Base-by-base conservation (phyloP, 2,329 filamentous ascomycete species). In the Penicillium concentricum region DNA sequence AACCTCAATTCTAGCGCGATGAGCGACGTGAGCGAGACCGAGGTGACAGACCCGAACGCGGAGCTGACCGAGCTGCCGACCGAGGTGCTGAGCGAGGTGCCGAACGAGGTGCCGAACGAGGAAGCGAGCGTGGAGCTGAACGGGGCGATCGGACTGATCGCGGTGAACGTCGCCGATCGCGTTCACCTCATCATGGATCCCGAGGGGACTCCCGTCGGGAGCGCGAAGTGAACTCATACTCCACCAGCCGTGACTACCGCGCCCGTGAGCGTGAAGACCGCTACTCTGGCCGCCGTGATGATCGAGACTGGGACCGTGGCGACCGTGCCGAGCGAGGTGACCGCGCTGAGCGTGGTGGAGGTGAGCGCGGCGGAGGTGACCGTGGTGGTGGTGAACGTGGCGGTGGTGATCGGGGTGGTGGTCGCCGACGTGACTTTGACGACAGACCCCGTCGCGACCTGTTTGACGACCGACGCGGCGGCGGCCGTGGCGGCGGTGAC, bases 261-360 rank as follows among this genome's bases (percentile, higher is more conserved):
- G 93, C 96, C 73, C 84, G 93, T 61, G 93, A 97, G 78, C 89
- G 93, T 60, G 93, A 97, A 76, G 93, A 97, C 67, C 85, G 92
- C 71, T 97, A 97, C 72, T 85, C 86, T 37, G 87, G 88, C 34
- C 84, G 89, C 61, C 81, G 85, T 56, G 84, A 87, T 52, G 89
- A 91, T n/a, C 83, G 89, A 62, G 89, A 89, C 62, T 91, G 89
- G 87, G 87, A 64, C 35, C 58, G 60, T 16, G 59, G 59, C 30
- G 60, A 65, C 16, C 62, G 62, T 35, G 59, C 52, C 0, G 61
- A 64, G n/a, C 62, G 63, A 4, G 51, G 47, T 30, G 59, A 55
- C 9, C 54, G 59, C 2, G 60, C 56, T 16, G 62, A 61, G 4
- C 56, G 60, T 13, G 52, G 58, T 4, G 61, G 43, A 10, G 43